These are phyloP conservation scores for Plasmodium coatneyi DNA, from an alignment of 169 alveolate species.

Conservation along the genomic window DNA sequence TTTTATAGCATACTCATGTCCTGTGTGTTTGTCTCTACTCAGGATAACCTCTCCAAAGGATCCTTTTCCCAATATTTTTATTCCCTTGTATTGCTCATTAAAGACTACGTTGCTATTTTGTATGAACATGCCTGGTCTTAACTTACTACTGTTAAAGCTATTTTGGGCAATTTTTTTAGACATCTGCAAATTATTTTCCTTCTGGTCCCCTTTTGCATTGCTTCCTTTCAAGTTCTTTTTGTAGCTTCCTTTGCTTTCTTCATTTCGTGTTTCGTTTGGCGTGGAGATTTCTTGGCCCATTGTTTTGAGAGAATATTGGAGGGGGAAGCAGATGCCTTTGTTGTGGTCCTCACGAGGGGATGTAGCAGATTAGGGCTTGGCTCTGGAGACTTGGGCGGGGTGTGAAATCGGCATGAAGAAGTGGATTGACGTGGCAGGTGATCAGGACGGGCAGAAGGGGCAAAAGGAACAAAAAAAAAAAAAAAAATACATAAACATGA, in stretches of 20 bases:
- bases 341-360: background rate
- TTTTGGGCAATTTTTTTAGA: constrained; percentile 38
- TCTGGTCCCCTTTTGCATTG: constrained; percentile 6
- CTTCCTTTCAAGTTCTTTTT: constrained; percentile 33
- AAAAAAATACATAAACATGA: background rate
- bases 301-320: background rate
- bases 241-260: constrained; percentile 8
- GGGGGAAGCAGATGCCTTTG: background rate
- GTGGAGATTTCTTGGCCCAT: constrained; percentile 64
- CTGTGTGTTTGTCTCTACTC: constrained; percentile 90
- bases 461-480: background rate
- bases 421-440: background rate
- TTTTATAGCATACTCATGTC: constrained; percentile 92
- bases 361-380: background rate
- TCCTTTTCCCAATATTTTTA: constrained; percentile 92
- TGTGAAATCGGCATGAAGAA: background rate
- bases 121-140: constrained; percentile 93
- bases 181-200: constrained; percentile 2
- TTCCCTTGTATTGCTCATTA: constrained; percentile 90
- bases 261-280: constrained; percentile 19
- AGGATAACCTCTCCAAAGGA: constrained; percentile 93
- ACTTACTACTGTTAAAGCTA: constrained; percentile 58
- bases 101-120: constrained; percentile 88
- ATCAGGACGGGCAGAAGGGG: background rate
- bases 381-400: background rate